These are phyloP conservation scores for Aspergillus sp. DNA, from an alignment of 2,329 filamentous ascomycete genomes.

Conservation along the genomic window DNA sequence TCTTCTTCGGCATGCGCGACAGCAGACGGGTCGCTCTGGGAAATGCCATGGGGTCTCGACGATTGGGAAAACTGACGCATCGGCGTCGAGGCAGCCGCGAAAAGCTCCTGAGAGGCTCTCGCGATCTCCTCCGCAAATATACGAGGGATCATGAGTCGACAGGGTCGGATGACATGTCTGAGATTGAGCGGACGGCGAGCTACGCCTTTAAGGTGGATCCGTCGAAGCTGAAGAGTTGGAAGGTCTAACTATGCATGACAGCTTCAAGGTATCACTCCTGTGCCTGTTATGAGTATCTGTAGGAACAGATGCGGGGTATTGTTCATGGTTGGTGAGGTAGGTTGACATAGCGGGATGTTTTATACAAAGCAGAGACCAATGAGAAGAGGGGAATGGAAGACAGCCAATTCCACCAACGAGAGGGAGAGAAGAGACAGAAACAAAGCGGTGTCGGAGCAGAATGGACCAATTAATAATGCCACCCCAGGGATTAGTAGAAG, in stretches of 20 bases:
- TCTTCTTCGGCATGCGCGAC: constrained; percentile 42
- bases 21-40: constrained; percentile 36
- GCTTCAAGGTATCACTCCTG: too few species aligned
- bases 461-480: neutral
- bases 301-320: too few species aligned
- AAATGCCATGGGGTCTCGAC: constrained; percentile 31
- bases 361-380: constrained; percentile 4
- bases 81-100: too few species aligned
- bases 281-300: too few species aligned
- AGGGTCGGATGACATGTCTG: constrained; percentile 27
- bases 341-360: too few species aligned
- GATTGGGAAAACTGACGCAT: too few species aligned
- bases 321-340: too few species aligned
- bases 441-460: constrained; percentile 7
- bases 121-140: constrained; percentile 6
- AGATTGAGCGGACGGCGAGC: constrained; percentile 25
- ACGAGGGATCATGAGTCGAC: constrained; percentile 20
- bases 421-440: neutral
- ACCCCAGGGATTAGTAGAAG: neutral
- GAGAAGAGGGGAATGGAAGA: constrained; percentile 5
- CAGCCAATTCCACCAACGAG: too few species aligned
- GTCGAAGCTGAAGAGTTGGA: constrained; percentile 37
- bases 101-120: too few species aligned
- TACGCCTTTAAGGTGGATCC: constrained; percentile 38
- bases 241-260: constrained; percentile 7